phyloP scores from a whole-genome alignment of 768 basidiomycete species.

The Rhizopogon salebrosus region DNA sequence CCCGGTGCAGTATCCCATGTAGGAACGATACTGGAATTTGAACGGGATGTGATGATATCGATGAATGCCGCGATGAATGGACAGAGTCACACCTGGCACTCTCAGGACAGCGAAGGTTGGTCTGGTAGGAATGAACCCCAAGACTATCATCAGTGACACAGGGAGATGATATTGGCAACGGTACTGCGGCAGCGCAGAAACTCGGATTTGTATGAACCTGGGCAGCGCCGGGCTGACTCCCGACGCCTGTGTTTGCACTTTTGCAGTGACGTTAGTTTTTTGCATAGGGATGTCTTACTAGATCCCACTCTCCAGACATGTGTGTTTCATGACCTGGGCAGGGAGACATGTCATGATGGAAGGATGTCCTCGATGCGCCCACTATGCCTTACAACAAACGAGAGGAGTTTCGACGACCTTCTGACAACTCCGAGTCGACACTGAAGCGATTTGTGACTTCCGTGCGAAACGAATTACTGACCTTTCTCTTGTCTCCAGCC shows the following conservation, averaged over 20 bases:
- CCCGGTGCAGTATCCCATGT: neutral
- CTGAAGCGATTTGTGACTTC: too few species aligned
- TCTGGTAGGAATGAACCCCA: neutral
- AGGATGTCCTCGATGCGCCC: too few species aligned
- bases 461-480: too few species aligned
- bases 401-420: too few species aligned
- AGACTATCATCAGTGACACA: neutral
- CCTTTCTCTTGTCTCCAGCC: too few species aligned
- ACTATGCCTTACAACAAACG: too few species aligned
- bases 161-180: slow-evolving; percentile 1
- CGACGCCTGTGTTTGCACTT: neutral
- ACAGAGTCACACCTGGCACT: neutral
- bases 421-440: too few species aligned
- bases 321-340: too few species aligned
- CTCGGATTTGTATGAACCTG: slow-evolving; percentile 1
- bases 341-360: too few species aligned
- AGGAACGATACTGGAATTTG: neutral
- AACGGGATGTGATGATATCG: neutral
- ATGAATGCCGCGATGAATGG: neutral
- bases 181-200: slow-evolving; percentile 1
- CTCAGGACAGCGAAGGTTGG: neutral
- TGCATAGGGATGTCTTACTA: neutral
- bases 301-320: neutral
- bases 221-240: slow-evolving; percentile 3
- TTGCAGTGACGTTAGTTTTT: neutral